Base-by-base conservation (phyloP, 345 rosid genomes). In the Tarenaya hassleriana region DNA sequence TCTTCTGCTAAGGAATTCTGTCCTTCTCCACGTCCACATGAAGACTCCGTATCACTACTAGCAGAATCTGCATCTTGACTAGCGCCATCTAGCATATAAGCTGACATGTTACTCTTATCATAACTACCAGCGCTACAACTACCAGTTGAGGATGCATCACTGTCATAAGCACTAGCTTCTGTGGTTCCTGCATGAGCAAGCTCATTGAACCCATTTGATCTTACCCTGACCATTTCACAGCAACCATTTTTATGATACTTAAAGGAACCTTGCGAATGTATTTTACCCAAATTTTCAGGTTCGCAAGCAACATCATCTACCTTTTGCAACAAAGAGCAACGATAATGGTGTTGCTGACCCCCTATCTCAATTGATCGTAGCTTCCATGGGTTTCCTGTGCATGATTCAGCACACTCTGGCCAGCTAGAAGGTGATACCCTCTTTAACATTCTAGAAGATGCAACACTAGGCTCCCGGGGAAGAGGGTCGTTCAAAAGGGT, bases 101-200 rank as follows among this genome's bases (percentile, higher is more conserved):
- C 47, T 42, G 67, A 34, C 11, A 50, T 57, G 47, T 58, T 29
- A 61, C 53, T 20, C 33, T 41, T 46, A 56, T 63, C 60, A 41
- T 70, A 39, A 67, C 70, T 62, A 38, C 40, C 52, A 43, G 65
- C 65, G 61, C 90, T 80, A 69, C 88, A 86, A 43, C 88, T 82
- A 73, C 78, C 92, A 47, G 77, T 82, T 11, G 92, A 86, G 56
- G 77, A 73, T 55, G 59, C 40, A 64, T 65, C 71, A 24, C 66
- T 70, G 63, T 78, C 58, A 58, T 64, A 68, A 64, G 70, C 72
- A 60, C 51, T 61, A 58, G 63, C 8, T 44, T 58, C 65, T 40
- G 49, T 45, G 54, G 52, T 62, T 68, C 60, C 71, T 41, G 60
- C 34, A 58, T 48, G 47, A 47, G 50, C 69, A 39, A 43, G 66